Base-by-base conservation (phyloP, 2,329 filamentous ascomycete genomes). In the Talaromyces sp. region DNA sequence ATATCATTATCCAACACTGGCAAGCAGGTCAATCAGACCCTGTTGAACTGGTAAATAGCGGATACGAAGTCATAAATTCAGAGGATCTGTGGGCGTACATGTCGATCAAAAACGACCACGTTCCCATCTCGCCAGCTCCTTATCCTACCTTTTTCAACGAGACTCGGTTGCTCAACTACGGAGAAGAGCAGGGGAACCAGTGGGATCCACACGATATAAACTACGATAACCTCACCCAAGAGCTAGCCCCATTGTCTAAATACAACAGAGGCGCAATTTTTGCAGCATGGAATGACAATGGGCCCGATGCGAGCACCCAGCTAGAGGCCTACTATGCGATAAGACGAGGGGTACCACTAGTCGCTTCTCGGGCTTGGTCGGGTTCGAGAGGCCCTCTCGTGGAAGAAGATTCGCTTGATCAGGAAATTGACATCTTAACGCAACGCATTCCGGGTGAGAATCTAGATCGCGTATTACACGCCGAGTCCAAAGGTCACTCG, bases 1-100 rank as follows among this genome's bases (percentile, higher is more conserved):
- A 80, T 40, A 77, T 84, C 33, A 80, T 79, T 1, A 75, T 85
- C 27, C 83, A 85, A 68, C 84, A 86, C 66, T 85, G 82, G 83
- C 80, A 81, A 52, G 82, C 76, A 65, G 82, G 79, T 44, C 82
- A 84, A 63, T 83, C 81, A 3, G 79, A 85, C 59, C 81, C 83
- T 0, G 72, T 79, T 40, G 71, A 73, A 74, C 64, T 82, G 72
- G 68, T 78, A 73, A 57, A 73, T 9, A 78, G 81, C 50, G 78
- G 78, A 44, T 83, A 84, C 69, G 72, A 73, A 0, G 76, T 84
- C 4, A 74, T 85, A 42, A 85, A 85, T 67, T 83, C 82, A 0
- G 80, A 84, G 60, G 82, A 85, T 65, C 75, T 75, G 42, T 83
- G 81, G 82, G 81, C 79, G 0, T 85, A 85, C 64, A 82, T 84